Evolutionary conservation across 495 filamentous ascomycete species (phyloP).

Genomic region (Aspergillus diversus): DNA sequence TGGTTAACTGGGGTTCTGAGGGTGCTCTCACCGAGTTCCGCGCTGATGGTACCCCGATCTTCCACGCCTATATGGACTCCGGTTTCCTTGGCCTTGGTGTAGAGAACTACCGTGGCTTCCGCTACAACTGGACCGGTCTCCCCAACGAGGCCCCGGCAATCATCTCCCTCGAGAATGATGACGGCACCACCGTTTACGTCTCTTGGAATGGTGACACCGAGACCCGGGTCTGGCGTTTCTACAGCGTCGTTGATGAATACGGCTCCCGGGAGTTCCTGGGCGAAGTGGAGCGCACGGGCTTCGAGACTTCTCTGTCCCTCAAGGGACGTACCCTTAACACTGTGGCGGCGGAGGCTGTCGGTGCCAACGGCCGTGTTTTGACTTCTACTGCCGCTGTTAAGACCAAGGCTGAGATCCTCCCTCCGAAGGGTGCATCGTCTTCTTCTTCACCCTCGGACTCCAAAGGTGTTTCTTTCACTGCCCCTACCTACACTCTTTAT

Average conservation of each 20-base stretch:
- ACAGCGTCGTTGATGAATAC: constrained; percentile 35
- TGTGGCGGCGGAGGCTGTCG: constrained; percentile 26
- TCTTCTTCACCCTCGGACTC: not conserved
- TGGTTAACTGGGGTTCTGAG: constrained; percentile 60
- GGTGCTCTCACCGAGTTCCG: constrained; percentile 58
- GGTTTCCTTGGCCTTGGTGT: constrained; percentile 35
- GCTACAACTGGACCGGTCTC: constrained; percentile 42
- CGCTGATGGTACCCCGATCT: constrained; percentile 50
- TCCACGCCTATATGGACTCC: constrained; percentile 43
- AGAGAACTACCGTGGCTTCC: constrained; percentile 41
- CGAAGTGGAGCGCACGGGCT: constrained; percentile 36
- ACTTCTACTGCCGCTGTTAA: constrained; percentile 26
- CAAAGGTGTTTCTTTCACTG: not conserved
- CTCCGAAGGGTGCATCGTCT: constrained; percentile 11
- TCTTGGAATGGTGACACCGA: constrained; percentile 51
- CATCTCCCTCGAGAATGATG: constrained; percentile 33
- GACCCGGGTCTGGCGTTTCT: constrained; percentile 43
- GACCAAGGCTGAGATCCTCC: constrained; percentile 30
- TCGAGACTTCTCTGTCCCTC: constrained; percentile 40
- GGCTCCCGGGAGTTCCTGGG: constrained; percentile 41
- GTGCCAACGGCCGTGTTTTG: constrained; percentile 30
- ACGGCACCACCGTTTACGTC: constrained; percentile 40
- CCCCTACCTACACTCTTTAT: constrained; percentile 12
- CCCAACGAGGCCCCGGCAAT: constrained; percentile 40
- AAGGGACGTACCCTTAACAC: constrained; percentile 23